These are phyloP conservation scores for Metschnikowia vanudenii DNA, from an alignment of 805 yeast species.

Conservation along the genomic window DNA sequence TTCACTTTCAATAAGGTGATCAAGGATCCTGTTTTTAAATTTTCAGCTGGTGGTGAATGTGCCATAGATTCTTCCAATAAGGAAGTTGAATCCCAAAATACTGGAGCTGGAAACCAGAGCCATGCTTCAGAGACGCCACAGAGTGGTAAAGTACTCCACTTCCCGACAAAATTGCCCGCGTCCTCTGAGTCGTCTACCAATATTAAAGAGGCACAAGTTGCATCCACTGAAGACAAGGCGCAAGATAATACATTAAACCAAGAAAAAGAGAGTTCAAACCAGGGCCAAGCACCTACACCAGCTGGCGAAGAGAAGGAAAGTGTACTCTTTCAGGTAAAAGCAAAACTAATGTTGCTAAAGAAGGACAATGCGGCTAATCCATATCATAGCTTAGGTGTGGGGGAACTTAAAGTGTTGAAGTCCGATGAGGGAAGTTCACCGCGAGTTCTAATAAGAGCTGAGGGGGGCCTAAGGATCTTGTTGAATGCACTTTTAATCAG, in stretches of 20 bases:
- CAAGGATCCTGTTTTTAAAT: conserved; percentile 34
- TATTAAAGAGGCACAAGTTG: neutral
- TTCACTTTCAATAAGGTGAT: conserved; percentile 48
- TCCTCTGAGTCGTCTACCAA: neutral
- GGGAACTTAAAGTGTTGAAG: conserved; percentile 72
- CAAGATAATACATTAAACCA: neutral
- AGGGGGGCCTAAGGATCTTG: conserved; percentile 78
- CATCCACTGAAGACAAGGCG: neutral
- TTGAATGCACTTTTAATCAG: conserved; percentile 63
- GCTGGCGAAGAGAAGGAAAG: conserved; percentile 90
- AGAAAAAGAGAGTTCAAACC: neutral
- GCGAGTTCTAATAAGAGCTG: conserved; percentile 80
- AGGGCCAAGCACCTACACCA: conserved; percentile 19
- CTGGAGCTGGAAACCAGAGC: neutral
- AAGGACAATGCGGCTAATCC: conserved; percentile 47
- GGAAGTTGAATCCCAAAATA: neutral
- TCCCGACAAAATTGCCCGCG: neutral
- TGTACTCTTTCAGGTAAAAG: conserved; percentile 57
- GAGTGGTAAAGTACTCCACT: neutral
- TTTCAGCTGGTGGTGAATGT: neutral
- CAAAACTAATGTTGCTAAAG: conserved; percentile 66
- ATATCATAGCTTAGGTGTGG: conserved; percentile 71
- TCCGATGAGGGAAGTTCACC: conserved; percentile 58
- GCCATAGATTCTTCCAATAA: too few species aligned
- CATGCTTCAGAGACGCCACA: neutral